These are phyloP conservation scores for Pythium vanterpoolii DNA, from an alignment of 352 stramenopile genomes.

Conservation along the genomic window DNA sequence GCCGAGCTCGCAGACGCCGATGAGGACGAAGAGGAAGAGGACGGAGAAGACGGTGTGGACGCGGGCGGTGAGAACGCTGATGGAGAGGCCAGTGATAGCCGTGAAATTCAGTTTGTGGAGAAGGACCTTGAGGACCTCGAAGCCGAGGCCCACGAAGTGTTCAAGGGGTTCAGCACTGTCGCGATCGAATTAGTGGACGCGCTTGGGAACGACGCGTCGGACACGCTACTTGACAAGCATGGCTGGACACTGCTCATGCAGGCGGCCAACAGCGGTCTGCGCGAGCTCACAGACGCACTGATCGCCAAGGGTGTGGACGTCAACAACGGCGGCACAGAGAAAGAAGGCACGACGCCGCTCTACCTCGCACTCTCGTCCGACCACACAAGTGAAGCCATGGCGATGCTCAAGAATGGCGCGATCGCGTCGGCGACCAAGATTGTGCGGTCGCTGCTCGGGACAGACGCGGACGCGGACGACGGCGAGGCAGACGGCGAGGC, in stretches of 20 bases:
- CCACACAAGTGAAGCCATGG: conserved; percentile 64
- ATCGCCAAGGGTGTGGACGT: conserved; percentile 51
- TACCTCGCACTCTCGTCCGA: conserved; percentile 76
- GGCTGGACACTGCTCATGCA: conserved; percentile 88
- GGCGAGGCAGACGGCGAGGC: conserved; percentile 20
- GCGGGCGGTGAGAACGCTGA: conserved; percentile 8
- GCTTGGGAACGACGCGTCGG: conserved; percentile 30
- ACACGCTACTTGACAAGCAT: conserved; percentile 62
- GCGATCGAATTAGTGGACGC: conserved; percentile 46
- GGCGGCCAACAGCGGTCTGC: conserved; percentile 69
- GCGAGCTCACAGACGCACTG: conserved; percentile 51
- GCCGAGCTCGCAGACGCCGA: conserved; percentile 43
- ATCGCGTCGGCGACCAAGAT: conserved; percentile 63
- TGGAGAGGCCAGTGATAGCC: neutral
- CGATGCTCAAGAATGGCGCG: conserved; percentile 68
- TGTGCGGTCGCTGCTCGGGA: conserved; percentile 44
- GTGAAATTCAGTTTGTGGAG: conserved; percentile 32
- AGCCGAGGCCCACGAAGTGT: conserved; percentile 57
- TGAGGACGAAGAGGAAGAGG: conserved; percentile 25
- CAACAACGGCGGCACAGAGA: conserved; percentile 47
- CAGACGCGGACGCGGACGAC: conserved; percentile 5
- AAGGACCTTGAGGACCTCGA: conserved; percentile 76
- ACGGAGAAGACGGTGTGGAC: conserved; percentile 14
- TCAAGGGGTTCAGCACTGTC: conserved; percentile 61
- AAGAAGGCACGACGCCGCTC: conserved; percentile 53